Conservation (phyloP, 164 flowering plant species). For the Umbellularia californica region DNA sequence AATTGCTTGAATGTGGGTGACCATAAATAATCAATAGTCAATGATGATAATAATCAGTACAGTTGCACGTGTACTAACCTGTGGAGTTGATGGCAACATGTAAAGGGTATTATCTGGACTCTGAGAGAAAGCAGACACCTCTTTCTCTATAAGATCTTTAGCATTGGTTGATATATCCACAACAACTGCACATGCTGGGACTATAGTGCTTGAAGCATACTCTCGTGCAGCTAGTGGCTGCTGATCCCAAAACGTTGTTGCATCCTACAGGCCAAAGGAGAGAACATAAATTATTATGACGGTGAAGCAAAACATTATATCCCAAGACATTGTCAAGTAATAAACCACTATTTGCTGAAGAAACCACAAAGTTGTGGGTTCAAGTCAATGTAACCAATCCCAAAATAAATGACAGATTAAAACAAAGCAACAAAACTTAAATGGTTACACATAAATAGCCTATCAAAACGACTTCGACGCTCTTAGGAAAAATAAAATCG, state of each 20-base stretch:
- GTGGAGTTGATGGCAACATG: conserved; percentile 97
- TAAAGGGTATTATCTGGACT: conserved; percentile 93
- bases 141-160: conserved; percentile 84
- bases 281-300: conserved; percentile 1
- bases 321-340: not conserved
- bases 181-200: conserved; percentile 78
- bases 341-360: not conserved
- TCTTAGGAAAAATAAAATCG: not conserved
- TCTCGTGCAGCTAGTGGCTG: conserved; percentile 94
- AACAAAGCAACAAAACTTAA: not conserved
- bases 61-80: conserved; percentile 41
- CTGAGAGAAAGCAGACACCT: conserved; percentile 76
- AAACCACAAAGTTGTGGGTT: too few species aligned
- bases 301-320: not conserved
- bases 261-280: conserved; percentile 49
- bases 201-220: conserved; percentile 83
- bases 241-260: conserved; percentile 89
- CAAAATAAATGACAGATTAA: too few species aligned
- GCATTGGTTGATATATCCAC: conserved; percentile 65
- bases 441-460: not conserved
- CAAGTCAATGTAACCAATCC: too few species aligned
- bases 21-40: too few species aligned
- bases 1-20: too few species aligned
- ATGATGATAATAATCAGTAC: not conserved
- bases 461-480: not conserved